Base-by-base conservation (phyloP, 2,329 filamentous ascomycete species). In the Lachnellula cervina region DNA sequence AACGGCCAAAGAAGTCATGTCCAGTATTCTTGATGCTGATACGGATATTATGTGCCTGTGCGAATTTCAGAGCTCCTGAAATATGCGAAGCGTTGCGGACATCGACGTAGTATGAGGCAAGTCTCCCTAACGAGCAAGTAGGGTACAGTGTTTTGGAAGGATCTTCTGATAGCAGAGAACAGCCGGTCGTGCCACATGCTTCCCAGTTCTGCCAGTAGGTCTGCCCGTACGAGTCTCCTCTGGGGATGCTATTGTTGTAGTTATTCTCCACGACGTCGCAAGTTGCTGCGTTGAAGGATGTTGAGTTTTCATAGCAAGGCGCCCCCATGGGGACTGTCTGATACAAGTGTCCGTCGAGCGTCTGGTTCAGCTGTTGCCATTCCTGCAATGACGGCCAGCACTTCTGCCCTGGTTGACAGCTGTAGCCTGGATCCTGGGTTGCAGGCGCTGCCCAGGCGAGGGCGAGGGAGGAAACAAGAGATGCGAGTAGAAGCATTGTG, bases 21-120 rank as follows among this genome's bases (percentile, higher is more conserved):
- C 75, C 74, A 1, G 74, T 76, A 55, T 76, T 76, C 60, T 73
- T 74, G 52, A 71, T 65, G 1, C 63, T 66, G 9, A 70, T 51
- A 8, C 67, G 70, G 23, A 71, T 64, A 14, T 63, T 65, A 3
- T 62, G 54, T 16, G 66, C 62, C 17, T 54, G 58, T 32, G 69
- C 70, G 57, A 73, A 73, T 16, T 59, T 50, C 19, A 73, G 62
- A 8, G 69, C 72, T 2, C 71, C 63, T n/a, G 34, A 44, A 14
- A 66, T 61, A 48, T 59, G 45, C n/a, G 4, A 17, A 9, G 52
- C 28, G 16, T 32, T 44, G 19, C 23, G 32, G 17, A 51, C 40
- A 35, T 58, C 48, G 5, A 58, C 7, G 23, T 49, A 54, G n/a
- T 55, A 58, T 38, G 52, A 50, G 9, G 55, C 46, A n/a, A 58